Evolutionary conservation across 2,329 filamentous ascomycete species (phyloP).

Genomic region (Thelonectria blattea): DNA sequence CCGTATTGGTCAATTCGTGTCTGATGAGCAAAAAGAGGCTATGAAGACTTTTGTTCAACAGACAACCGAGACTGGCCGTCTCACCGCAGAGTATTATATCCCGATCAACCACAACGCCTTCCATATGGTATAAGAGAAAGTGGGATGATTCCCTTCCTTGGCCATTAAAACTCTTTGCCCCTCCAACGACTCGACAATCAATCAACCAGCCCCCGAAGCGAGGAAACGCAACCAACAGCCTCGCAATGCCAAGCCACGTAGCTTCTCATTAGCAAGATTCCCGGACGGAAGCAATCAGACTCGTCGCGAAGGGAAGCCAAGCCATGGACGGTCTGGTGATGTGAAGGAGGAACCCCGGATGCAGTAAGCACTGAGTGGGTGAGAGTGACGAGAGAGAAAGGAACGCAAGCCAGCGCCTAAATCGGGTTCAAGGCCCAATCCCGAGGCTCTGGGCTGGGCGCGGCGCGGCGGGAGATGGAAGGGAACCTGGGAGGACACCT

Average conservation of each 20-base stretch:
- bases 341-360: constrained; percentile 21
- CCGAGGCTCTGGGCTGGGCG: constrained; percentile 16
- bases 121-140: constrained; percentile 26
- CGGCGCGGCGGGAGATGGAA: constrained; percentile 5
- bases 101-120: constrained; percentile 2
- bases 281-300: constrained; percentile 5
- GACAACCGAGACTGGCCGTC: constrained; percentile 14
- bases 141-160: constrained; percentile 23
- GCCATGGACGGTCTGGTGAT: constrained; percentile 36
- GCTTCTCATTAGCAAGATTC: constrained; percentile 12
- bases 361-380: constrained; percentile 25
- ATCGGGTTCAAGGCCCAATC: constrained; percentile 28
- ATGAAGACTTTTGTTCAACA: constrained; percentile 1
- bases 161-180: neutral
- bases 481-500: neutral
- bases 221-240: constrained; percentile 1
- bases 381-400: constrained; percentile 30
- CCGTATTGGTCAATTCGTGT: constrained; percentile 8
- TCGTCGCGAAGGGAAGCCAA: constrained; percentile 27
- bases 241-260: constrained; percentile 17
- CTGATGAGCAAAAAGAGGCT: constrained; percentile 9
- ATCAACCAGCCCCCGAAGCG: neutral
- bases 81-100: constrained; percentile 15
- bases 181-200: neutral
- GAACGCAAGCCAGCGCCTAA: constrained; percentile 36